Base-by-base conservation (phyloP, 805 yeast species). In the Candida taoyuanica region DNA sequence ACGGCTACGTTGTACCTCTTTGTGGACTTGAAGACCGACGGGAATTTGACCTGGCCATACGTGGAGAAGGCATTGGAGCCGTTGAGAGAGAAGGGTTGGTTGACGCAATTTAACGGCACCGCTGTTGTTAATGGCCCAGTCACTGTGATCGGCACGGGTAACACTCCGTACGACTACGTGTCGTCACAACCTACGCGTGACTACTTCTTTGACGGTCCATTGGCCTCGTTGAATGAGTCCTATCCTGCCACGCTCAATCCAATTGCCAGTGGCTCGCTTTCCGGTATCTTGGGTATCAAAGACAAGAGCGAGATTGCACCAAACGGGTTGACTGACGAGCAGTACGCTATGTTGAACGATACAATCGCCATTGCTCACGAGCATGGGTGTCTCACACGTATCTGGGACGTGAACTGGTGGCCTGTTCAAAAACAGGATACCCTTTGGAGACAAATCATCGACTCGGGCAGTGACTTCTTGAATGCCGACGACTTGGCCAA, bases 381-480 rank as follows among this genome's bases (percentile, higher is more conserved):
- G 3, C 44, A 58, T 33, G 74, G 76, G 11, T 55, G 81, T 29
- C 65, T 67, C 48, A 78, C 88, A 0, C 64, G 93, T 43, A 60
- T 82, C 28, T 83, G 93, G 91, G 89, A 81, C 20, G 78, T 76
- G 13, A 74, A 84, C 2, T 68, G 70, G 51, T 84, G 89, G 89
- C 91, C 93, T 8, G 58, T 62, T 3, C 45, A 53, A 16, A 58
- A 64, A 27, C 67, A 74, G 44, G 56, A 71, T 28, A 55, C 58
- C 5, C 65, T 79, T 28, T 74, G 80, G 74, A 53, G 63, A 45
- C 76, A 73, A 42, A 62, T 78, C 6, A 55, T 68, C 32, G 62
- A 59, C 17, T 47, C 67, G 17, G 80, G 77, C 3, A 67, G 75
- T 14, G 88, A 82, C 50, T 71, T 76, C 45, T 55, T 83, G 33